A percentile compares a stretch with the other conserved stretches of the same genome.
Evolutionary conservation across 345 rosid genomes (phyloP).

Genomic region (Eucalyptus pauciflora): DNA sequence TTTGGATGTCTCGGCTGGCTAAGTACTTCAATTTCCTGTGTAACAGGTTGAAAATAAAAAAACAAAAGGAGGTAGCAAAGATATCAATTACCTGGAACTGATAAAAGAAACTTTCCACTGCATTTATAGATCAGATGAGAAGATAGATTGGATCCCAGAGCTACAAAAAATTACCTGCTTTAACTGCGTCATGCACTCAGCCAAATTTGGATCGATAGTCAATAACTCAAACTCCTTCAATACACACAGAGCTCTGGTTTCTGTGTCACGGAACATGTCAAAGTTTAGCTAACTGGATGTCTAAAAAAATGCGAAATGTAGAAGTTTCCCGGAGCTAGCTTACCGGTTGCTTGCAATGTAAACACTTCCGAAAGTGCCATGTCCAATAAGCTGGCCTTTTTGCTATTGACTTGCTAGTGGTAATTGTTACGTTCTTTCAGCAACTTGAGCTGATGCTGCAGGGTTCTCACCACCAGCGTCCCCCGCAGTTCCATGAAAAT

Average conservation of each 20-base stretch:
- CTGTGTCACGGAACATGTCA: not conserved
- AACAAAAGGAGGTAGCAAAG: not conserved
- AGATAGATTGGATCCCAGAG: not conserved
- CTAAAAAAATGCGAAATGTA: not conserved
- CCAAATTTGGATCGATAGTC: not conserved
- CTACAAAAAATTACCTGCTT: not conserved
- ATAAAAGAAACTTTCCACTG: not conserved
- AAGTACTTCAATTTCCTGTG: not conserved
- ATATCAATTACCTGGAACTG: not conserved
- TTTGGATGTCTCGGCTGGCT: conserved; percentile 1
- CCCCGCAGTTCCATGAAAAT: too few relatives aligned
- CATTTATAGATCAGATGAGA: not conserved
- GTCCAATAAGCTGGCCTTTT: conserved; percentile 48
- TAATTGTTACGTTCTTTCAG: not conserved
- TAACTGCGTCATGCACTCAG: conserved; percentile 2
- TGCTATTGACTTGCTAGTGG: conserved; percentile 15
- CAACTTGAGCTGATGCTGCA: not conserved
- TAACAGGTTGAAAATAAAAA: too few relatives aligned
- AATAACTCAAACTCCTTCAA: not conserved
- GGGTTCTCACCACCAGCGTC: too few relatives aligned
- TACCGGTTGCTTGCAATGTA: conserved; percentile 70
- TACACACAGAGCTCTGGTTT: not conserved
- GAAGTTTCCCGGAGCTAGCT: not conserved
- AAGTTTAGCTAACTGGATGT: not conserved
- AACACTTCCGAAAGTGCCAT: conserved; percentile 69